These are phyloP conservation scores for Sedum album DNA, from an alignment of 164 flowering plant species.

Conservation along the genomic window DNA sequence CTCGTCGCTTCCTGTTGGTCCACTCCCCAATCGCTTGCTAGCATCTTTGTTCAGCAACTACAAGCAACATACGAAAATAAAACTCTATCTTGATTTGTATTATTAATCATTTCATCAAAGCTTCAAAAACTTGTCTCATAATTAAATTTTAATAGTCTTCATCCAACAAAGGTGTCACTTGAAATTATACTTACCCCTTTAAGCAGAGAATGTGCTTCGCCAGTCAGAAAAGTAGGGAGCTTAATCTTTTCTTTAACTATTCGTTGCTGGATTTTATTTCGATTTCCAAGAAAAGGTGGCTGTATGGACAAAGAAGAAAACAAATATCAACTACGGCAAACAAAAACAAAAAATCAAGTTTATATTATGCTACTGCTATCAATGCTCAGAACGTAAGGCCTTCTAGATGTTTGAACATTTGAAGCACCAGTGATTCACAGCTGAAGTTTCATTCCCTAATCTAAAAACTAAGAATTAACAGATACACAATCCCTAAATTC, in stretches of 20 bases:
- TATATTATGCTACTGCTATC: not conserved
- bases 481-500: not conserved
- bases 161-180: not conserved
- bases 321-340: not conserved
- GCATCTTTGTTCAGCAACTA: constrained; percentile 79
- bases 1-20: constrained; percentile 58
- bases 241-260: constrained; percentile 82
- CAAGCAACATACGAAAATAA: not conserved
- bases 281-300: constrained; percentile 80
- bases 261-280: constrained; percentile 72
- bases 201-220: constrained; percentile 81
- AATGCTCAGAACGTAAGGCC: not conserved
- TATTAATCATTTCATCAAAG: not conserved
- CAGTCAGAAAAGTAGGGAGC: constrained; percentile 65
- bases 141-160: not conserved
- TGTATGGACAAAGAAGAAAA: constrained; percentile 21
- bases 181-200: constrained; percentile 53
- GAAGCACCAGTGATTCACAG: not conserved
- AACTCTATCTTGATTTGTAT: not conserved
- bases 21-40: constrained; percentile 69
- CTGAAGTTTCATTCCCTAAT: not conserved
- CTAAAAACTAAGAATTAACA: not conserved
- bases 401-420: not conserved
- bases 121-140: not conserved
- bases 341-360: not conserved